Percentiles rank a stretch among this genome's conserved stretches.
These are phyloP conservation scores for Botrytis pseudocinerea DNA, from an alignment of 2,329 filamentous ascomycete genomes.

Conservation along the genomic window DNA sequence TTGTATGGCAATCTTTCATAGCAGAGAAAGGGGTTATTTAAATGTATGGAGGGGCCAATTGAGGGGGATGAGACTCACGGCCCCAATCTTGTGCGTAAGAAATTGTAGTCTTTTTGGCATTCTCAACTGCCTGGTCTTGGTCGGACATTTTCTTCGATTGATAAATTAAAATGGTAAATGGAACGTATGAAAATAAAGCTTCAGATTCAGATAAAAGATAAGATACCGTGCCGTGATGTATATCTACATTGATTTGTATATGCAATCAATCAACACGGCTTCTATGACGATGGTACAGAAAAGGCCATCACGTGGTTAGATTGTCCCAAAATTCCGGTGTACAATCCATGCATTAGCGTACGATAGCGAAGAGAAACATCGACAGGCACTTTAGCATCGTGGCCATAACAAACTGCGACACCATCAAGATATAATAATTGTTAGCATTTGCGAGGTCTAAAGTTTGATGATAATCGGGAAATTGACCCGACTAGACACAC, in stretches of 20 bases:
- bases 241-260: background rate
- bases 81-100: slow-evolving; percentile 52
- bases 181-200: background rate
- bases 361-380: slow-evolving; percentile 18
- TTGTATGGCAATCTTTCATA: background rate
- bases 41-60: background rate
- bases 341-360: slow-evolving; percentile 21
- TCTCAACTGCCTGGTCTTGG: slow-evolving; percentile 30
- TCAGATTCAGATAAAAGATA: background rate
- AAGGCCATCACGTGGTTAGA: slow-evolving; percentile 4
- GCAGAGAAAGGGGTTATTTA: background rate
- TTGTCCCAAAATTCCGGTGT: background rate
- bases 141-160: slow-evolving; percentile 30
- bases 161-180: background rate
- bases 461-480: background rate
- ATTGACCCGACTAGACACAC: background rate
- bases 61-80: slow-evolving; percentile 44
- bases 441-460: background rate
- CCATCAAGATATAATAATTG: background rate
- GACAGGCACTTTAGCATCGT: slow-evolving; percentile 24
- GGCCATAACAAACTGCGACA: slow-evolving; percentile 26
- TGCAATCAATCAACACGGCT: background rate
- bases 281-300: slow-evolving; percentile 15
- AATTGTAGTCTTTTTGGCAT: slow-evolving; percentile 45
- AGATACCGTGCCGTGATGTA: background rate